phyloP scores from a whole-genome alignment of 495 filamentous ascomycete species.

The Penicillium coffeae region DNA sequence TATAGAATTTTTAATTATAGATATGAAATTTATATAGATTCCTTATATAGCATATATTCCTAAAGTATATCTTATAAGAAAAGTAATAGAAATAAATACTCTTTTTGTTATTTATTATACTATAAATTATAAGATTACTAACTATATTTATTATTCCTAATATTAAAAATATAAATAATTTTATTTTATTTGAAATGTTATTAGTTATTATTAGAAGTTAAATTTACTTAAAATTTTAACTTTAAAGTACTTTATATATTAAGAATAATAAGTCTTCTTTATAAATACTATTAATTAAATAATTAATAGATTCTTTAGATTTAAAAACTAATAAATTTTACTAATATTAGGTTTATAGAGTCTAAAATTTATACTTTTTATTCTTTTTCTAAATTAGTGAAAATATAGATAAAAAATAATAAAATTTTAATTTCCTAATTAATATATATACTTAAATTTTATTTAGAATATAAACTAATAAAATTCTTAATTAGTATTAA shows the following conservation, averaged over 20 bases:
- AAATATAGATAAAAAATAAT: background rate
- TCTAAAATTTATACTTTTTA: too few relatives aligned
- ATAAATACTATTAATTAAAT: background rate
- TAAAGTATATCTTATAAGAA: too few relatives aligned
- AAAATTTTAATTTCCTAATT: background rate
- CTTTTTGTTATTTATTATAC: too few relatives aligned
- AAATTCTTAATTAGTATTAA: background rate
- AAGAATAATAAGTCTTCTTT: background rate
- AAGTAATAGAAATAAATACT: too few relatives aligned
- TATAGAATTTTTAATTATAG: too few relatives aligned
- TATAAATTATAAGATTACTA: too few relatives aligned
- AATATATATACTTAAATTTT: background rate
- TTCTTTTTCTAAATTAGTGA: too few relatives aligned
- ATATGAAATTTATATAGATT: too few relatives aligned
- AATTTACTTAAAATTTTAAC: too few relatives aligned
- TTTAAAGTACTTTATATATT: background rate
- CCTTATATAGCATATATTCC: too few relatives aligned
- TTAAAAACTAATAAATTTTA: too few relatives aligned
- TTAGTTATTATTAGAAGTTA: background rate
- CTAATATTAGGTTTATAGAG: too few relatives aligned
- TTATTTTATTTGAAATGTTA: background rate
- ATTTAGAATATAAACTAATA: background rate
- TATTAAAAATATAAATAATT: background rate
- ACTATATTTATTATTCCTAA: background rate
- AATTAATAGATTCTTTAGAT: background rate